phyloP scores from a whole-genome alignment of 345 rosid species.

The Gossypium anomalum region DNA sequence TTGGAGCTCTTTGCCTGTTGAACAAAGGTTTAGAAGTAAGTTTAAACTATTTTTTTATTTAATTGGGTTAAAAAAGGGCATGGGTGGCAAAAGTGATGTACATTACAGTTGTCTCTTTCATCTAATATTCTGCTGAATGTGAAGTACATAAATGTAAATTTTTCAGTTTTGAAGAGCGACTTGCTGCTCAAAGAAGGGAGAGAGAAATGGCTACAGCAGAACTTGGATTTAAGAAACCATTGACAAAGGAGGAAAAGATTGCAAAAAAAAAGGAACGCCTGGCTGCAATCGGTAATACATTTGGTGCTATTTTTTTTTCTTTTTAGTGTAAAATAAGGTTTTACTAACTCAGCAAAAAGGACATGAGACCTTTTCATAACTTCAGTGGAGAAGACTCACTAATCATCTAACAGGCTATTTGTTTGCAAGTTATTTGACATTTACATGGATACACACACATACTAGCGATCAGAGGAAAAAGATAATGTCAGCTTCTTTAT shows the following conservation, averaged over 20 bases:
- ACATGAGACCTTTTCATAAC: background rate
- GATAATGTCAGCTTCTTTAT: background rate
- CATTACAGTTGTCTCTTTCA: background rate
- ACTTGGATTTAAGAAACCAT: conserved; percentile 87
- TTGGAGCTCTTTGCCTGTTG: background rate
- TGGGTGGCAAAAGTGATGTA: background rate
- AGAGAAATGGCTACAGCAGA: conserved; percentile 67
- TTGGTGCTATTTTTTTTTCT: background rate
- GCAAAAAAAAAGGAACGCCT: conserved; percentile 95
- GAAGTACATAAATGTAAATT: conserved; percentile 11
- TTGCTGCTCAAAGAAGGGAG: conserved; percentile 84
- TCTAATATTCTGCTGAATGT: conserved; percentile 1
- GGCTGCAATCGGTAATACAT: conserved; percentile 81
- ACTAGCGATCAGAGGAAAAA: background rate
- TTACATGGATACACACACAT: background rate
- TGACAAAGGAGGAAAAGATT: conserved; percentile 81
- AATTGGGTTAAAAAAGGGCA: background rate
- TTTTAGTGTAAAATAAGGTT: conserved; percentile 6
- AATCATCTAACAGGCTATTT: background rate
- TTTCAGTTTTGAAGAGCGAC: conserved; percentile 92
- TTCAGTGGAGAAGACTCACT: background rate
- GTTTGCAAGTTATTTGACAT: background rate
- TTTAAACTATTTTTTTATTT: background rate
- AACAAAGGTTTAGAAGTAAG: background rate
- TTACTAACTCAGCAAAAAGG: background rate